Base-by-base conservation (phyloP, 331 rosid genomes). In the Acacia concinna region DNA sequence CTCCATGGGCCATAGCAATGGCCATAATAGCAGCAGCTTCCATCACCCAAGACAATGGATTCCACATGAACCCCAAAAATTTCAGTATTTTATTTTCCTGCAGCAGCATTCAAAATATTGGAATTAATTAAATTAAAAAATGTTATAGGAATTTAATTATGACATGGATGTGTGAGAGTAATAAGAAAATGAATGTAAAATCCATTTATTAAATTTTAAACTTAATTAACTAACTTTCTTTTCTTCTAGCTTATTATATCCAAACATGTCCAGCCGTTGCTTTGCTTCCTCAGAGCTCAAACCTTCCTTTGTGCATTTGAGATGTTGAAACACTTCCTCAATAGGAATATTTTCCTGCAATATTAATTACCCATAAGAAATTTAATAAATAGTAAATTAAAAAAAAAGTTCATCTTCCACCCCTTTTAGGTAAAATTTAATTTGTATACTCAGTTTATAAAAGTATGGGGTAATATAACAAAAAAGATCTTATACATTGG, bases 1-100 rank as follows among this genome's bases (percentile, higher is more conserved):
- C 90, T 82, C 86, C 86, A 41, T 90, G 97, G 41, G 97, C 88
- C 78, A 91, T 77, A 40, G 35, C 91, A 84, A 91, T 83, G 80
- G 97, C 92, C 88, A 90, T 88, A 77, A 90, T 2, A 68, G 94
- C 91, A 78, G 91, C 94, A 68, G 94, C 94, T 87, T 90, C 97
- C 97, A 91, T 91, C n/a, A 91, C 92, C 94, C 97, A 91, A 69
- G 97, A 91, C 17, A 91, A 73, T 76, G 94, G 97, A 87, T 91
- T 91, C 97, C 97, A 89, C 97, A 88, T 91, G 80, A 91, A 91
- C 3, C 97, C 90, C 88, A 91, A 84, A 79, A 91, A 91, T 83
- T 89, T 91, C 9, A 91, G 68, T 10, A 88, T 1, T 75, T 91
- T 91, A 76, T 86, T 91, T 79, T 91, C 94, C 94, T 91, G 85